Conservation (phyloP, 2,329 filamentous ascomycete genomes). For the Alternaria arbusti region DNA sequence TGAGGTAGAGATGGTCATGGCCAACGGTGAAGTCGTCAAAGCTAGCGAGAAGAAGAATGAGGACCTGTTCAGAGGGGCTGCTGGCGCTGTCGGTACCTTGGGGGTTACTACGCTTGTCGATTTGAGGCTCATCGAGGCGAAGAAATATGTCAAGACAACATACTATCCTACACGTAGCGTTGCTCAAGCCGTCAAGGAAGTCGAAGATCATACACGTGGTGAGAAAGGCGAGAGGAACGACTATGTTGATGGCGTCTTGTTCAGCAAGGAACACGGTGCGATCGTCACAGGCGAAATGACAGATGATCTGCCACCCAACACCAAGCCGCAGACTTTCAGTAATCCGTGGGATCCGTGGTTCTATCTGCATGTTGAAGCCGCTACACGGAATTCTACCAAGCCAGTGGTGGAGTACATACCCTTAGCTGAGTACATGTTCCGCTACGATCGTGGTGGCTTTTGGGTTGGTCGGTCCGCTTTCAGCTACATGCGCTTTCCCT, state of each 20-base stretch:
- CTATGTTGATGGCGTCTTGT: slow-evolving; percentile 60
- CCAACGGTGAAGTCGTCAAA: slow-evolving; percentile 62
- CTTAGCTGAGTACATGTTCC: slow-evolving; percentile 71
- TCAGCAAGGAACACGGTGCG: slow-evolving; percentile 50
- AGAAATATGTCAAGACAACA: slow-evolving; percentile 57
- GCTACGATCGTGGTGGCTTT: slow-evolving; percentile 73
- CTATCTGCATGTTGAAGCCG: slow-evolving; percentile 56
- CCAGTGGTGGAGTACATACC: slow-evolving; percentile 63
- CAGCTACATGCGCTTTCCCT: slow-evolving; percentile 68
- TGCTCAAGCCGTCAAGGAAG: slow-evolving; percentile 50
- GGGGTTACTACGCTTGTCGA: slow-evolving; percentile 68
- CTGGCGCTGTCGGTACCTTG: slow-evolving; percentile 70
- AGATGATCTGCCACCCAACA: slow-evolving; percentile 39
- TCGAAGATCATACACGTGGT: slow-evolving; percentile 48
- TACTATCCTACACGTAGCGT: slow-evolving; percentile 55
- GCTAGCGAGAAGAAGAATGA: slow-evolving; percentile 61
- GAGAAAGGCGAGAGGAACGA: slow-evolving; percentile 46
- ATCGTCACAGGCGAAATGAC: slow-evolving; percentile 55
- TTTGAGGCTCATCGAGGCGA: slow-evolving; percentile 54
- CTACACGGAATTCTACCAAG: slow-evolving; percentile 38
- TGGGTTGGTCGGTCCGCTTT: slow-evolving; percentile 71
- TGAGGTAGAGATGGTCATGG: slow-evolving; percentile 69
- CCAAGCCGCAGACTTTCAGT: slow-evolving; percentile 49
- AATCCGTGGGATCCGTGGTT: slow-evolving; percentile 58
- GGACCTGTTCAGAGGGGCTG: slow-evolving; percentile 70